Evolutionary conservation across 768 basidiomycete species (phyloP).

Genomic region (Pulveroboletus frians): DNA sequence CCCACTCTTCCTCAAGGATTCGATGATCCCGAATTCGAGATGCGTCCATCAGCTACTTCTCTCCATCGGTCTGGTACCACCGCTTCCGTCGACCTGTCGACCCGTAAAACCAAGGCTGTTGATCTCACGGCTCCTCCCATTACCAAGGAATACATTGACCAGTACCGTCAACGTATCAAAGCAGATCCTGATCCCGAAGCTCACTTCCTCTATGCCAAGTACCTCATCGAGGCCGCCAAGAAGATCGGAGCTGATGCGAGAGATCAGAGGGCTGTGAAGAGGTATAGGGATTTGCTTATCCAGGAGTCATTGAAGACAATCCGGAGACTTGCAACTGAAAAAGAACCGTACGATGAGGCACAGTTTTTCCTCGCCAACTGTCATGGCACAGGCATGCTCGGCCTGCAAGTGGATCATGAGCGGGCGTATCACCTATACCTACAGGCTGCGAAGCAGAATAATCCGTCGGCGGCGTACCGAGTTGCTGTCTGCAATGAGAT

Average conservation of each 20-base stretch:
- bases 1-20: constrained; percentile 29
- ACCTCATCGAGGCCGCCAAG: constrained; percentile 96
- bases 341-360: constrained; percentile 89
- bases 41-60: constrained; percentile 38
- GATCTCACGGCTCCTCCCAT: constrained; percentile 81
- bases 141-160: constrained; percentile 95
- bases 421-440: constrained; percentile 96
- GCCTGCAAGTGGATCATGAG: constrained; percentile 96
- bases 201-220: constrained; percentile 97
- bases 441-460: constrained; percentile 96
- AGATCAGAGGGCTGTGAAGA: constrained; percentile 80
- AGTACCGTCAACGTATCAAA: constrained; percentile 96
- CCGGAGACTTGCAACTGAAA: constrained; percentile 87
- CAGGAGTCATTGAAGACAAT: constrained; percentile 88
- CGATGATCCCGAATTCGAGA: constrained; percentile 49
- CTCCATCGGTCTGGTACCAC: constrained; percentile 56
- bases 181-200: constrained; percentile 97
- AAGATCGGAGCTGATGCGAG: constrained; percentile 71
- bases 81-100: constrained; percentile 50
- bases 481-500: constrained; percentile 99
- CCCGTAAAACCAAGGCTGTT: constrained; percentile 72
- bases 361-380: constrained; percentile 99
- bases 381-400: constrained; percentile 91
- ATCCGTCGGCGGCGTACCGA: constrained; percentile 90
- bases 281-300: constrained; percentile 85